These are phyloP conservation scores for Gnomoniopsis sp. DNA, from an alignment of 2,329 filamentous ascomycete species.

Conservation along the genomic window DNA sequence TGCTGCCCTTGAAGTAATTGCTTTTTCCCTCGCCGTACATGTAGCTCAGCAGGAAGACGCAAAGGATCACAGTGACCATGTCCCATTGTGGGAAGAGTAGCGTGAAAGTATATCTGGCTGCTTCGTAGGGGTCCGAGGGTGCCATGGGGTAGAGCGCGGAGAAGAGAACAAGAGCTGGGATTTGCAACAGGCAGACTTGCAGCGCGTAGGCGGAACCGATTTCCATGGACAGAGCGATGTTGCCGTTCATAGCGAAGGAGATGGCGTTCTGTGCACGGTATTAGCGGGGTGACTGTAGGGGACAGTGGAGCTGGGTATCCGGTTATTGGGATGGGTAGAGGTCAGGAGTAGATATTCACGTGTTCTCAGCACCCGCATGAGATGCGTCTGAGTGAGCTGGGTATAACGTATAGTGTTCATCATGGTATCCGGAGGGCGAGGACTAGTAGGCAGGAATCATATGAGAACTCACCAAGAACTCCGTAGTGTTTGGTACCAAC, in stretches of 20 bases:
- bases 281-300: background rate
- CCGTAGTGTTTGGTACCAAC: conserved; percentile 94
- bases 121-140: conserved; percentile 36
- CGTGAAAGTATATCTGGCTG: conserved; percentile 66
- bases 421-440: conserved; percentile 1
- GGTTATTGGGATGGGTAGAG: conserved; percentile 4
- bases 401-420: conserved; percentile 19
- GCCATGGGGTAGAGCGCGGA: conserved; percentile 68
- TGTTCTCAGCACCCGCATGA: conserved; percentile 4
- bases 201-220: conserved; percentile 96
- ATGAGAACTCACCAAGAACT: conserved; percentile 72
- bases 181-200: conserved; percentile 92
- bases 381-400: conserved; percentile 17
- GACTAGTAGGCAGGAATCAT: background rate
- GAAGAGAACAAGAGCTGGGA: conserved; percentile 88
- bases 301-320: background rate
- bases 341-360: conserved; percentile 17
- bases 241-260: conserved; percentile 99
- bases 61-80: conserved; percentile 94
- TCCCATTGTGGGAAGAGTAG: conserved; percentile 99
- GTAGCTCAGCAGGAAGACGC: conserved; percentile 93
- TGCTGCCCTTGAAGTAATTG: conserved; percentile 99
- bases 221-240: conserved; percentile 98
- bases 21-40: conserved; percentile 99
- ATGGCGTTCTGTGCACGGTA: conserved; percentile 72